phyloP scores from a whole-genome alignment of 108 stramenopile genomes.

The Cafeteria roenbergensis region DNA sequence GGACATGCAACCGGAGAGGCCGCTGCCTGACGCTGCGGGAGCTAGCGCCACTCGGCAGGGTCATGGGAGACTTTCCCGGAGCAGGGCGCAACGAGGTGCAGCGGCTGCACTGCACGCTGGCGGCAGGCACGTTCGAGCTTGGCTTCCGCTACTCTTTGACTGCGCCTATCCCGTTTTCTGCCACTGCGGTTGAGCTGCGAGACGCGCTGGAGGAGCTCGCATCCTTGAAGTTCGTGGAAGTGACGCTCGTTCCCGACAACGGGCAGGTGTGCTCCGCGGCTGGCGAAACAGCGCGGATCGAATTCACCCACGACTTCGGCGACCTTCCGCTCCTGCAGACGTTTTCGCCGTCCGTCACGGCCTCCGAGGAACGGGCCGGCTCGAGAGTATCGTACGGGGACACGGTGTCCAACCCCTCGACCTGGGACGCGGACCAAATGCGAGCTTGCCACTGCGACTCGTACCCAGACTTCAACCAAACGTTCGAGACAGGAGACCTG shows the following conservation, averaged over 20 bases:
- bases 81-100: slow-evolving; percentile 34
- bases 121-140: slow-evolving; percentile 19
- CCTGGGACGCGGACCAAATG: slow-evolving; percentile 56
- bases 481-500: too few species aligned
- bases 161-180: slow-evolving; percentile 17
- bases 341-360: background rate
- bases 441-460: slow-evolving; percentile 51
- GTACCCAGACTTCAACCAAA: background rate
- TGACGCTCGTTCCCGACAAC: background rate
- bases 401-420: slow-evolving; percentile 9
- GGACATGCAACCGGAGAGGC: slow-evolving; percentile 2
- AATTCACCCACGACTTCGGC: background rate
- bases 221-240: background rate
- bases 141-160: slow-evolving; percentile 17
- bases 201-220: slow-evolving; percentile 7
- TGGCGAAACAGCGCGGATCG: background rate
- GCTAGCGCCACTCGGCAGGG: slow-evolving; percentile 2
- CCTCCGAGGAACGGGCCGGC: background rate
- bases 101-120: slow-evolving; percentile 30
- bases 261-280: background rate
- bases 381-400: background rate
- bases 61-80: background rate
- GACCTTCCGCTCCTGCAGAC: background rate
- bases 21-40: slow-evolving; percentile 5
- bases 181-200: slow-evolving; percentile 15